A percentile compares a stretch with the other conserved stretches of the same genome.
Conservation (phyloP, 345 rosid species). For the Salix koriyanagi region DNA sequence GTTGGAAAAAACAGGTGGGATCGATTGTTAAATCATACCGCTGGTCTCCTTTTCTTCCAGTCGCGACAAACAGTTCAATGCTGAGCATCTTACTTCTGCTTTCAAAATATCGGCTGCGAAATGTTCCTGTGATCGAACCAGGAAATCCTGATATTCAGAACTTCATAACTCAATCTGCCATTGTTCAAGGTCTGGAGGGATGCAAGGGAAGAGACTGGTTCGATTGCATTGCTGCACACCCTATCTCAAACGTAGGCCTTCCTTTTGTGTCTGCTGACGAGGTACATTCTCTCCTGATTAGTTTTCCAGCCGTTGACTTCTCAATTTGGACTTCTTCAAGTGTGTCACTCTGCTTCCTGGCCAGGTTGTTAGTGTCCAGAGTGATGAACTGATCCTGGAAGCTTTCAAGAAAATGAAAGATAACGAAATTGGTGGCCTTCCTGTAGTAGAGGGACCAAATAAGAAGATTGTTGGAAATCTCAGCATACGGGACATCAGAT, state of each 20-base stretch:
- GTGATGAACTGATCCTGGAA: slow-evolving; percentile 66
- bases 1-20: slow-evolving; percentile 45
- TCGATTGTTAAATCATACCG: slow-evolving; percentile 68
- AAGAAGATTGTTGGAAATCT: slow-evolving; percentile 46
- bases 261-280: slow-evolving; percentile 69
- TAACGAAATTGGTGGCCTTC: slow-evolving; percentile 75
- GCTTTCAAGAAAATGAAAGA: slow-evolving; percentile 80
- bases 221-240: slow-evolving; percentile 53
- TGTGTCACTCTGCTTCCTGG: background rate
- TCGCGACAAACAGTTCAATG: slow-evolving; percentile 72
- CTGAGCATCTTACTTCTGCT: slow-evolving; percentile 69
- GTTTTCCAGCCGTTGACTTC: background rate
- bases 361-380: slow-evolving; percentile 59
- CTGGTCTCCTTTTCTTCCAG: slow-evolving; percentile 81
- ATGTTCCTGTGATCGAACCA: slow-evolving; percentile 68
- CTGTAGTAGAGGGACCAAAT: slow-evolving; percentile 48
- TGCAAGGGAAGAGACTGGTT: slow-evolving; percentile 95
- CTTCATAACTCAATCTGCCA: slow-evolving; percentile 82
- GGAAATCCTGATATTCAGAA: slow-evolving; percentile 65
- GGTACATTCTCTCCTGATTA: slow-evolving; percentile 31
- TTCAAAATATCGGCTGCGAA: slow-evolving; percentile 74
- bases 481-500: slow-evolving; percentile 61
- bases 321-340: background rate
- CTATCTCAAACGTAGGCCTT: slow-evolving; percentile 77
- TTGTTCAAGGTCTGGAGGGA: slow-evolving; percentile 71